Conservation (phyloP, 225 moss, liverwort and hornwort genomes). For the Polytrichum commune region DNA sequence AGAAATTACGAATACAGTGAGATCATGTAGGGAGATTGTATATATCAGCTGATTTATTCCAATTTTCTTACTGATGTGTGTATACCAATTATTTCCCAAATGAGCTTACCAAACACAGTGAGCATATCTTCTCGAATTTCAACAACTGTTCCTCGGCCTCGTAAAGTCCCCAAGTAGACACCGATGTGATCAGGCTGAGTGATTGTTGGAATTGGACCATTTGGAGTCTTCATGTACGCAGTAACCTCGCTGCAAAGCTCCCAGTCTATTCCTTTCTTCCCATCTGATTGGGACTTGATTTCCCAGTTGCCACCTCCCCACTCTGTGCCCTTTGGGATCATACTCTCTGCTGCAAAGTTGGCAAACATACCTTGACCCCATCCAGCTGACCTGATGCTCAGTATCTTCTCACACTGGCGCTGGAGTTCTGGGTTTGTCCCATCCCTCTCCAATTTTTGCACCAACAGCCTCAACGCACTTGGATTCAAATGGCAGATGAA, state of each 20-base stretch:
- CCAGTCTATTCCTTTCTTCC: slow-evolving; percentile 75
- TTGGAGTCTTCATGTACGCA: slow-evolving; percentile 95
- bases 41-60: no score
- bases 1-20: no score
- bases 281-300: slow-evolving; percentile 72
- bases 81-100: no score
- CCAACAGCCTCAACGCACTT: slow-evolving; percentile 90
- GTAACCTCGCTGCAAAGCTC: slow-evolving; percentile 98
- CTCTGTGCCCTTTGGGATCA: slow-evolving; percentile 96
- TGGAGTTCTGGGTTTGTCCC: slow-evolving; percentile 81
- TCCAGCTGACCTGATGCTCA: slow-evolving; percentile 84
- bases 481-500: slow-evolving; percentile 97
- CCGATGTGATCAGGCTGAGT: slow-evolving; percentile 93
- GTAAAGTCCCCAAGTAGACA: slow-evolving; percentile 90
- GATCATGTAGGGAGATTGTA: no score
- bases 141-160: slow-evolving; percentile 97
- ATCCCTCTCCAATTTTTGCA: slow-evolving; percentile 88
- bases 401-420: slow-evolving; percentile 90
- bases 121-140: slow-evolving; percentile 85
- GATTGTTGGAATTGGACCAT: slow-evolving; percentile 88
- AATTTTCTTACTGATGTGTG: no score
- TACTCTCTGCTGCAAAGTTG: slow-evolving; percentile 93
- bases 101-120: slow-evolving; percentile 57
- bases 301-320: slow-evolving; percentile 99
- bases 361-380: slow-evolving; percentile 91